Evolutionary conservation across 2,329 filamentous ascomycete species (phyloP), one percentile per base, ranked within the genome.

Genomic region (Penicillium sp.): DNA sequence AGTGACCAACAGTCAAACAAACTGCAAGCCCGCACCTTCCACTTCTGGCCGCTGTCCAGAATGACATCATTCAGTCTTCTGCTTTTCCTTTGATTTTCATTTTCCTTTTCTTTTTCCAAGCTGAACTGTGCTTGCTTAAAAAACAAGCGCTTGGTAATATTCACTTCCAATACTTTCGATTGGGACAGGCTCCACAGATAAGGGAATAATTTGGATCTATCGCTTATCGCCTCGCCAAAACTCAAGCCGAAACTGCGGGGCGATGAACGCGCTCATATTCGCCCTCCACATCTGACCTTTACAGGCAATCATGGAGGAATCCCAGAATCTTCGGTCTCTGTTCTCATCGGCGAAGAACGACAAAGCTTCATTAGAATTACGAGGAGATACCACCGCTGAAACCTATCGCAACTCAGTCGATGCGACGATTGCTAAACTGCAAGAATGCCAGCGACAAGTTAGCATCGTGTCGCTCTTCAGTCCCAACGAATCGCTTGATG

Each of bases 401-500:
- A 73, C 79, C 51, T 93, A 88, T 75, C 85, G 85, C 68, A 82
- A 87, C 61, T 85, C 86, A 65, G 81, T 96, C 62, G 78, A 79
- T 55, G 75, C 80, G 34, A 84, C 90, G 36, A 85, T 96, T 63
- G 75, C 83, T 59, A 83, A 86, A 49, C 93, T 96, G 75, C 81
- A 89, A 66, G 81, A 89, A 71, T 92, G 90, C 72, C 80, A 88
- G 54, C 79, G 84, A 55, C 83, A 90, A 52, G 85, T 90, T 60
- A 80, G 85, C 61, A 81, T 85, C 55, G 80, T 94, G 23, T 88
- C 90, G 0, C 80, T 99, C 49, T 97, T 97, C 82, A 96, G 91
- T 63, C 81, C 87, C 31, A 99, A 99, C 74, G 94, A 99, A 74
- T 83, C 84, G 1, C 75, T 93, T 34, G 94, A 99, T 58, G 94